These are phyloP conservation scores for Porodaedalea pini DNA, from an alignment of 1,284 basidiomycete genomes.

Conservation along the genomic window DNA sequence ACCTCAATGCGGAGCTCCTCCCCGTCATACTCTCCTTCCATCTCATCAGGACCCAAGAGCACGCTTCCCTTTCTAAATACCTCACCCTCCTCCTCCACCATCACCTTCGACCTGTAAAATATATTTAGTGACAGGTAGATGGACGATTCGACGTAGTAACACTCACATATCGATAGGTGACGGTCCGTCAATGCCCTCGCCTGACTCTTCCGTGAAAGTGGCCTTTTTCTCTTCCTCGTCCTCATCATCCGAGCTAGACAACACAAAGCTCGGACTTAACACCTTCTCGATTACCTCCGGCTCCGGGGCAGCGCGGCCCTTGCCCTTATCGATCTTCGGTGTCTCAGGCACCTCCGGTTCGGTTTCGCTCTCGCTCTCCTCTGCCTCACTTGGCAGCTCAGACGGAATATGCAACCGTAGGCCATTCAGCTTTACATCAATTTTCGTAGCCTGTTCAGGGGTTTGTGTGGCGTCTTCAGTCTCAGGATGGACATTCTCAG, in stretches of 20 bases:
- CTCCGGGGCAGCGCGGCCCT: constrained; percentile 62
- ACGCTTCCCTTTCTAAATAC: constrained; percentile 86
- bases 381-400: constrained; percentile 27
- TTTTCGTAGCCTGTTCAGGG: constrained; percentile 9
- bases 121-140: neutral
- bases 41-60: constrained; percentile 77
- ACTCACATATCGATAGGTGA: constrained; percentile 61
- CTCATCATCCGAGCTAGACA: constrained; percentile 53
- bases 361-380: constrained; percentile 24
- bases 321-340: constrained; percentile 71
- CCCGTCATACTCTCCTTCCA: constrained; percentile 81
- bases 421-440: constrained; percentile 13
- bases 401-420: constrained; percentile 8
- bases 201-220: constrained; percentile 33
- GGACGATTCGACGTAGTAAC: neutral
- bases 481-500: constrained; percentile 3
- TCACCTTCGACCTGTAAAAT: constrained; percentile 56
- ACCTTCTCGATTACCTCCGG: constrained; percentile 65
- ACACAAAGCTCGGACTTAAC: constrained; percentile 59
- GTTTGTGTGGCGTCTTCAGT: constrained; percentile 3
- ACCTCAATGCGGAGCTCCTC: constrained; percentile 84
- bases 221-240: constrained; percentile 58
- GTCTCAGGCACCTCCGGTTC: constrained; percentile 47
- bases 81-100: constrained; percentile 88
- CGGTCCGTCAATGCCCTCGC: constrained; percentile 31